Percentiles rank a stretch among this genome's conserved stretches.
Evolutionary conservation across 345 rosid species (phyloP).

Genomic region (Nasturtium officinale): DNA sequence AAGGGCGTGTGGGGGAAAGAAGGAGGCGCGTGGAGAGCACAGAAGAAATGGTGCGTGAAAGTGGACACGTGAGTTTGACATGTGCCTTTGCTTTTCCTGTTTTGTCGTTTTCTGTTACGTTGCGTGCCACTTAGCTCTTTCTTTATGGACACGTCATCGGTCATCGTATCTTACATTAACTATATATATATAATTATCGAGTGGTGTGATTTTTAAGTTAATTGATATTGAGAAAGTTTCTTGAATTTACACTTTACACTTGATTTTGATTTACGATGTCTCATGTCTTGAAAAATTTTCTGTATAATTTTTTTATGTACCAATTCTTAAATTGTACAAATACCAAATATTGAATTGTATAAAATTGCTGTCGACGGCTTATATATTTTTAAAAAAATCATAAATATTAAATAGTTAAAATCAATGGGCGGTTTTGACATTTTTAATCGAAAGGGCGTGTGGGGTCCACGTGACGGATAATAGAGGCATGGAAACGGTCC

Average conservation of each 20-base stretch:
- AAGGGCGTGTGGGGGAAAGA: conserved; percentile 42
- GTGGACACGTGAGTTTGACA: conserved; percentile 44
- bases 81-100: conserved; percentile 40
- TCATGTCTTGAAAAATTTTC: too few species aligned
- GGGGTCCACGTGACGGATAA: conserved; percentile 5
- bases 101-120: conserved; percentile 26
- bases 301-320: too few species aligned
- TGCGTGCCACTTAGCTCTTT: conserved; percentile 31
- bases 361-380: not conserved
- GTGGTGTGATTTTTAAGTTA: not conserved
- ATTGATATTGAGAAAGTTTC: not conserved
- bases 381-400: not conserved
- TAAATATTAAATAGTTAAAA: not conserved
- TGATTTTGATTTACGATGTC: not conserved
- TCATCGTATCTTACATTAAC: conserved; percentile 2
- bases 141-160: conserved; percentile 40
- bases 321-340: not conserved
- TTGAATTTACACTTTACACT: too few species aligned
- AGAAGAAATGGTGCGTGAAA: conserved; percentile 37
- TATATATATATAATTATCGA: too few species aligned
- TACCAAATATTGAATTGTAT: not conserved
- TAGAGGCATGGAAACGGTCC: conserved; percentile 23
- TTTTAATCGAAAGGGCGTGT: not conserved
- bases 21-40: conserved; percentile 62
- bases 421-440: conserved; percentile 6